Evolutionary conservation across 257 asterid species (phyloP).

Genomic region (Ophiorrhiza pumila): DNA sequence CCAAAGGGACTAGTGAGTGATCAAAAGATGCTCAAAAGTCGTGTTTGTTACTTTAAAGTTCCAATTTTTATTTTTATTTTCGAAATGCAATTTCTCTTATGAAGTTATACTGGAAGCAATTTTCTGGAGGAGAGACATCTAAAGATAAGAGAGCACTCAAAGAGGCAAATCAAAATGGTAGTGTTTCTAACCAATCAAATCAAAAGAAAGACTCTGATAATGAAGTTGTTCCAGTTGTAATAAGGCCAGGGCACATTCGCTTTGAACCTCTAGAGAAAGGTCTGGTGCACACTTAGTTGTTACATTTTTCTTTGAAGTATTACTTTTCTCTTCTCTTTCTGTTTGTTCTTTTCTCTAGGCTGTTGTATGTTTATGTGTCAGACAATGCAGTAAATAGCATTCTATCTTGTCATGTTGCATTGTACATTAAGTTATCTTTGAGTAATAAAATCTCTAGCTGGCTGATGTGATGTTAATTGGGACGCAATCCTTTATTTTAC

Average conservation of each 20-base stretch:
- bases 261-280: slow-evolving; percentile 83
- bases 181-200: slow-evolving; percentile 27
- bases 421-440: neutral
- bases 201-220: slow-evolving; percentile 40
- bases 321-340: neutral
- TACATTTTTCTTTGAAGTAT: neutral
- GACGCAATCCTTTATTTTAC: neutral
- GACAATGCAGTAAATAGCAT: neutral
- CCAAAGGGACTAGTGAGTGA: slow-evolving; percentile 74
- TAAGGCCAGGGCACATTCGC: slow-evolving; percentile 97
- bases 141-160: slow-evolving; percentile 35
- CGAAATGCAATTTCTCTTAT: slow-evolving; percentile 23
- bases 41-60: slow-evolving; percentile 6
- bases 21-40: neutral
- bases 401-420: neutral
- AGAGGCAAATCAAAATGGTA: slow-evolving; percentile 26
- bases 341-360: neutral
- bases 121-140: slow-evolving; percentile 35
- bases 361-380: neutral
- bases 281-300: slow-evolving; percentile 17
- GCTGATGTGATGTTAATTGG: neutral
- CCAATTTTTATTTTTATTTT: slow-evolving; percentile 21
- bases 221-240: slow-evolving; percentile 64
- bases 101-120: slow-evolving; percentile 72
- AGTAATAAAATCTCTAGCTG: neutral